Percentiles rank a stretch among this genome's conserved stretches.
phyloP scores from a whole-genome alignment of 2,329 filamentous ascomycete species.

The Salinomyces thailandicus region DNA sequence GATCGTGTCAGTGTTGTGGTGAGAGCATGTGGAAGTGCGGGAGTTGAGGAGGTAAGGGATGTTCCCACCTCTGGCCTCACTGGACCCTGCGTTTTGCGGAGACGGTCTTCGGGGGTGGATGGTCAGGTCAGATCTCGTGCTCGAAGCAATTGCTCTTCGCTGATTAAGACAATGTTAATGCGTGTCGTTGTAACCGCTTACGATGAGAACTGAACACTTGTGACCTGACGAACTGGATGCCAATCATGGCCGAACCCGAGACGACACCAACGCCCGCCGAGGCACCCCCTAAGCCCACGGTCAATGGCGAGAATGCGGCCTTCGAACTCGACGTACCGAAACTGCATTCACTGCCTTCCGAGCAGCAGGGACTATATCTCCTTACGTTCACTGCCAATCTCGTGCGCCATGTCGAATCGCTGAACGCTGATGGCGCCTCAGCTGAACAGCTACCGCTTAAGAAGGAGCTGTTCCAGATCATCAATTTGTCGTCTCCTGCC shows the following conservation, averaged over 20 bases:
- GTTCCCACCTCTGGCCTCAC: not conserved
- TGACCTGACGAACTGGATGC: too few species aligned
- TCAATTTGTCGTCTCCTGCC: constrained; percentile 69
- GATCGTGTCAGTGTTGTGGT: too few species aligned
- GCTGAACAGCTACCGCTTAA: constrained; percentile 86
- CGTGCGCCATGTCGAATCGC: constrained; percentile 63
- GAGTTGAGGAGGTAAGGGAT: too few species aligned
- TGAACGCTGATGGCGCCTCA: constrained; percentile 70
- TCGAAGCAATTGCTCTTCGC: constrained; percentile 1
- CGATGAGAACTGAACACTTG: too few species aligned
- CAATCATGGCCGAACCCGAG: constrained; percentile 7
- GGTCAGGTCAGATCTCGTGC: not conserved
- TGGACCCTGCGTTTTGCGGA: constrained; percentile 1
- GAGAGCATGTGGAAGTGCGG: too few species aligned
- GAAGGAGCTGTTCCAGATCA: constrained; percentile 85
- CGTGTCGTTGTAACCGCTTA: too few species aligned
- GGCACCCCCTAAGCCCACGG: constrained; percentile 5
- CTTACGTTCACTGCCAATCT: constrained; percentile 79
- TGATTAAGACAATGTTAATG: not conserved
- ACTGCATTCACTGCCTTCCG: constrained; percentile 76
- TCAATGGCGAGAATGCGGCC: constrained; percentile 15
- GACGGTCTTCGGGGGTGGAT: constrained; percentile 1
- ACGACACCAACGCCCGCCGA: constrained; percentile 2
- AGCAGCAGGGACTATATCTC: constrained; percentile 92
- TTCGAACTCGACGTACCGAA: constrained; percentile 74